Conservation (phyloP, 2,329 filamentous ascomycete species). For the Penicillium sp. region DNA sequence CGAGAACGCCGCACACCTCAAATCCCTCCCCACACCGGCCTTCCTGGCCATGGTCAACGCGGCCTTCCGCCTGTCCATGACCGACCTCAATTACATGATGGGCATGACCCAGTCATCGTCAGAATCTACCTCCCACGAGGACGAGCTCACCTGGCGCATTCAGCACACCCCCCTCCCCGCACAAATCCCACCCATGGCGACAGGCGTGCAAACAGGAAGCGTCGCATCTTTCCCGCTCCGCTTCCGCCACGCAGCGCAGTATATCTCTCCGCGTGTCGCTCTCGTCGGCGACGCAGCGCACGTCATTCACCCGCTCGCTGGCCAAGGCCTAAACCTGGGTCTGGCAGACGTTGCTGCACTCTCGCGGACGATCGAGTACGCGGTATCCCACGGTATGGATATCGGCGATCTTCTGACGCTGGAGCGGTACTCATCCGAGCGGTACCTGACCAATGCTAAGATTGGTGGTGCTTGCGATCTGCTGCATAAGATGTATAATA, state of each 20-base stretch:
- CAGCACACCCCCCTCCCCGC: constrained; percentile 68
- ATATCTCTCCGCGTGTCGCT: constrained; percentile 86
- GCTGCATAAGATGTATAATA: constrained; percentile 89
- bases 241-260: constrained; percentile 91
- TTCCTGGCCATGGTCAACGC: constrained; percentile 91
- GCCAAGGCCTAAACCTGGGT: constrained; percentile 92
- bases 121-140: constrained; percentile 59
- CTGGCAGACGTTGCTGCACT: constrained; percentile 87
- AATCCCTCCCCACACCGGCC: constrained; percentile 72
- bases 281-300: constrained; percentile 95
- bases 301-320: constrained; percentile 90
- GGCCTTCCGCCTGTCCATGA: constrained; percentile 79
- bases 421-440: constrained; percentile 79
- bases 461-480: constrained; percentile 81
- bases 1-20: constrained; percentile 76
- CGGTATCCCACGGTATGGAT: constrained; percentile 83
- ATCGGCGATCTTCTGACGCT: constrained; percentile 79
- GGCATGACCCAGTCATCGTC: constrained; percentile 56
- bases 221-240: constrained; percentile 90
- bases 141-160: constrained; percentile 85
- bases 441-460: constrained; percentile 83
- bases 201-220: constrained; percentile 75
- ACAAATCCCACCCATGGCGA: constrained; percentile 69
- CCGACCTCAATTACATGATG: constrained; percentile 85
- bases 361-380: constrained; percentile 73